Base-by-base conservation (phyloP, 331 rosid species). In the Rosa hybrid region DNA sequence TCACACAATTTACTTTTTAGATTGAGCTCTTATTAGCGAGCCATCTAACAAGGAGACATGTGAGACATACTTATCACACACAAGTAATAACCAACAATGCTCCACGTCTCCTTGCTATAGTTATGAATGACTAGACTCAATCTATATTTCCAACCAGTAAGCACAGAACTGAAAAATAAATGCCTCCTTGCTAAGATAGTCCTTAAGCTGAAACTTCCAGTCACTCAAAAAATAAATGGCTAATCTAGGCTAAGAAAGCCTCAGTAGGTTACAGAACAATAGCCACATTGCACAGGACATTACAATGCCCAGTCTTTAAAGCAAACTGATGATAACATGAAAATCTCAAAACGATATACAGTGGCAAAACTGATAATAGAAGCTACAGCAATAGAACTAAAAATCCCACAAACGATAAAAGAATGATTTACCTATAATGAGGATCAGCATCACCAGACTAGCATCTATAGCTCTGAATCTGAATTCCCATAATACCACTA, bases 391-490 rank as follows among this genome's bases (percentile, higher is more conserved):
- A 18, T 12, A 34, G 12, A 42, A 73, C 14, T 25, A 21, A 25
- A 30, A 5, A 80, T 51, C 46, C 2, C 76, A 45, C 38, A 4
- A 23, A 25, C 34, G 57, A 44, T 38, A 5, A 1, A 17, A 1
- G 59, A 63, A 76, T 16, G 20, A 13, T 64, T 49, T 88, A 91
- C 97, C 97, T 85, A 78, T 85, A 93, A 38, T 10, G 90, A 12
- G 88, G 91, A 87, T 93, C 90, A 42, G 77, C 84, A 83, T 93
- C 97, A 74, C 97, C 97, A 49, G 83, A 81, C 97, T 90, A 71
- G 92, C 98, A 68, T 91, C 85, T 83, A 90, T 73, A 56, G 77
- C 90, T n/a, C 38, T 78, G 72, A 85, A 57, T n/a, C 46, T 74
- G 65, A 84, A 56, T 39, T 77, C 84, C 42, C 86, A 85, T 12